These are phyloP conservation scores for Singerocomus rubriflavus DNA, from an alignment of 1,284 basidiomycete species.

Conservation along the genomic window DNA sequence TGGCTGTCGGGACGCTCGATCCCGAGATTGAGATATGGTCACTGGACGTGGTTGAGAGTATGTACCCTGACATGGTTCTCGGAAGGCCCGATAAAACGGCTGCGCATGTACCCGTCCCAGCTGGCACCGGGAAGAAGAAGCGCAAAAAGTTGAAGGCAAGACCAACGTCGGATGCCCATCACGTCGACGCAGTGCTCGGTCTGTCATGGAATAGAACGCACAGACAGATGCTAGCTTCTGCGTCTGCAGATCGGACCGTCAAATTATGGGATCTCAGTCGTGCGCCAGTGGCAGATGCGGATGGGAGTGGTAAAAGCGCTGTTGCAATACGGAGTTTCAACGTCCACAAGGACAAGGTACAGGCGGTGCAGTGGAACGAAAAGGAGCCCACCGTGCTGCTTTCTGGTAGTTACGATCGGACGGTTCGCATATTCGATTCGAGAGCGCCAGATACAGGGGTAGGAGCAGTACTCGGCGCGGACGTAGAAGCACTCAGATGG, in stretches of 20 bases:
- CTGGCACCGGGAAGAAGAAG: slow-evolving; percentile 93
- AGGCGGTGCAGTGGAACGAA: slow-evolving; percentile 94
- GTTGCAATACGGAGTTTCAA: slow-evolving; percentile 77
- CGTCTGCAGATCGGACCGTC: slow-evolving; percentile 92
- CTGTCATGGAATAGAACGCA: slow-evolving; percentile 92
- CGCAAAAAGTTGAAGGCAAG: slow-evolving; percentile 84
- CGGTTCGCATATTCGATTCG: slow-evolving; percentile 90
- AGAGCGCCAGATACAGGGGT: slow-evolving; percentile 79
- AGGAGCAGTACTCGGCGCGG: slow-evolving; percentile 77
- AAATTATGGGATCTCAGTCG: slow-evolving; percentile 96
- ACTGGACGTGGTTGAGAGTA: slow-evolving; percentile 88
- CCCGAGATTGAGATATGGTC: slow-evolving; percentile 99
- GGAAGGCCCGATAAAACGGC: slow-evolving; percentile 87
- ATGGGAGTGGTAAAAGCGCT: slow-evolving; percentile 40
- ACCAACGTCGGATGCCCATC: slow-evolving; percentile 65
- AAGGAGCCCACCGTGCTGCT: slow-evolving; percentile 85
- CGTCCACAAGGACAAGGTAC: slow-evolving; percentile 95
- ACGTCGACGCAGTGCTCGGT: slow-evolving; percentile 91
- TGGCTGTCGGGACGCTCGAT: slow-evolving; percentile 96
- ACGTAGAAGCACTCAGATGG: slow-evolving; percentile 94
- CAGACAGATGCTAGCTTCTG: slow-evolving; percentile 88
- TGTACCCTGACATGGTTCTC: slow-evolving; percentile 92
- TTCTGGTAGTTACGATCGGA: slow-evolving; percentile 93
- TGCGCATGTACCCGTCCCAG: slow-evolving; percentile 70
- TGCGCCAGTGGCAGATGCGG: slow-evolving; percentile 50